Conservation (phyloP, 2,329 filamentous ascomycete species). For the Botryotinia convoluta region DNA sequence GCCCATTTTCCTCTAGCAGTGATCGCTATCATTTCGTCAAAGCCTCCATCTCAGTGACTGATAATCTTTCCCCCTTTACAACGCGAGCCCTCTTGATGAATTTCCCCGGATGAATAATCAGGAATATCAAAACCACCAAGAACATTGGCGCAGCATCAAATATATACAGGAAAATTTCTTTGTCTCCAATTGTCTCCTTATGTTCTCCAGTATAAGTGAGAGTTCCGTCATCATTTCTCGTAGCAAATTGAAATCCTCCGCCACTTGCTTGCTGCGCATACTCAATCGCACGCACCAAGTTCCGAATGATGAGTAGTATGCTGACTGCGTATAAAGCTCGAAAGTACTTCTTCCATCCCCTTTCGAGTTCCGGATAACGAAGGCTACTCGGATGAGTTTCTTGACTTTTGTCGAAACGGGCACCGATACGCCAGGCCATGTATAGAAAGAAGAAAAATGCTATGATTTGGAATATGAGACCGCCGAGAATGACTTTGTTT, state of each 20-base stretch:
- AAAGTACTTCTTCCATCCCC: background rate
- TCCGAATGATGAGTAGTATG: background rate
- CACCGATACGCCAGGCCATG: background rate
- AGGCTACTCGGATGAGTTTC: background rate
- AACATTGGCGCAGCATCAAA: conserved; percentile 8
- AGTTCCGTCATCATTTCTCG: background rate
- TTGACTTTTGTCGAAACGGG: background rate
- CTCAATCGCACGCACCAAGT: conserved; percentile 1
- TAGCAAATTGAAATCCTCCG: background rate
- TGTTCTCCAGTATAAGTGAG: background rate
- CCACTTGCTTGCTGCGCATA: background rate
- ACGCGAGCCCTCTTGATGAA: background rate
- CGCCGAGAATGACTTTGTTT: background rate
- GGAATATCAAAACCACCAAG: background rate
- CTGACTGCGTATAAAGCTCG: background rate
- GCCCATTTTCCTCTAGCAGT: background rate
- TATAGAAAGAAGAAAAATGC: background rate
- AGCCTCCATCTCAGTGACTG: background rate
- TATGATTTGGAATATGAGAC: background rate
- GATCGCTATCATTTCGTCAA: background rate
- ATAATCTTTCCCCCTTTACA: background rate
- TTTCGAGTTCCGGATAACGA: background rate
- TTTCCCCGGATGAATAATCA: conserved; percentile 1
- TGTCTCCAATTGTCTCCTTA: background rate
- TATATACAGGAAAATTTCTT: background rate